Base-by-base conservation (phyloP, 2,329 filamentous ascomycete genomes). In the Fusarium musae region DNA sequence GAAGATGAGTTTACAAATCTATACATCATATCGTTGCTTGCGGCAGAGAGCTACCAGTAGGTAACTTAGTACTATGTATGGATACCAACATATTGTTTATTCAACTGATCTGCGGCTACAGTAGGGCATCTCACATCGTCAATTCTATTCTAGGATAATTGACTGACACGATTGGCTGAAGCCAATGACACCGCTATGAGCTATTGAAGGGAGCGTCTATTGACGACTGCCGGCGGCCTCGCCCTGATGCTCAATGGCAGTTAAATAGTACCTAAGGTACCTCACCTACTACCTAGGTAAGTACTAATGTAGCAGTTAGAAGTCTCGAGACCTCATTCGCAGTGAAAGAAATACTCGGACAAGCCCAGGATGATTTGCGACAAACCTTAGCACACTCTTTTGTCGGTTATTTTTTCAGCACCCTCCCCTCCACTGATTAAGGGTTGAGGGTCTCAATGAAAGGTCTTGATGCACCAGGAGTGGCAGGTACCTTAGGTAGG, bases 151-250 rank as follows among this genome's bases (percentile, higher is more conserved):
- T 32, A n/a, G n/a, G 17, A 16, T 34, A 34, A 37, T 47, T 42
- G 36, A 12, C 28, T 28, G 34, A 66, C 43, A 60, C 56, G 57
- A 73, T 73, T 73, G 65, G 70, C 23, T 34, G 42, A 19, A 39
- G 58, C 15, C 37, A 34, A 30, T 54, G 37, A 63, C 23, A 56
- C 26, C 17, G n/a, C 28, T 15, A n/a, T 42, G 8, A 42, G 42
- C 23, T 58, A 49, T 36, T 16, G 32, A 36, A 36, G 54, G 40
- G 30, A 34, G 28, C 12, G 19, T 44, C 15, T 42, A 46, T 49
- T 57, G 28, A 39, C 28, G 64, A 65, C 60, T 59, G 50, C 61
- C 40, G 34, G 63, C n/a, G 26, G 42, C 44, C 34, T 66, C 23
- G 43, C 53, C 46, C 44, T 30, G 44, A 59, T 56, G n/a, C 30